These are phyloP conservation scores for Ogataea degrootiae DNA, from an alignment of 805 yeast genomes.

Conservation along the genomic window DNA sequence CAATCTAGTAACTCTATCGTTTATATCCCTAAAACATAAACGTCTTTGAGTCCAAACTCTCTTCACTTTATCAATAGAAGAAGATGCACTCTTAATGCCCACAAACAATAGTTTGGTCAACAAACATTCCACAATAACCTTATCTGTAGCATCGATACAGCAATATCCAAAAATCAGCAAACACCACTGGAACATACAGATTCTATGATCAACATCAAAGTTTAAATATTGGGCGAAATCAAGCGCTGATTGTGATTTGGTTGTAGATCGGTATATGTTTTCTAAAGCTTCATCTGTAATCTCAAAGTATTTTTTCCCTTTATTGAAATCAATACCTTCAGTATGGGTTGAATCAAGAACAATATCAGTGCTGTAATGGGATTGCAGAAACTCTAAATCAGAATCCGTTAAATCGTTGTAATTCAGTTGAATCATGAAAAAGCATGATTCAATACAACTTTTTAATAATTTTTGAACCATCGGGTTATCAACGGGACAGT, in stretches of 20 bases:
- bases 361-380: constrained; percentile 19
- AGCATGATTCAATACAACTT: constrained; percentile 14
- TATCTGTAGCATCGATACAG: constrained; percentile 21
- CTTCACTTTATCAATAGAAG: constrained; percentile 19
- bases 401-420: constrained; percentile 12
- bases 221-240: constrained; percentile 18
- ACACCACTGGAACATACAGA: constrained; percentile 30
- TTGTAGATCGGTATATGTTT: constrained; percentile 4
- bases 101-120: constrained; percentile 17
- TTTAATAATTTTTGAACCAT: constrained; percentile 18
- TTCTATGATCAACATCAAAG: constrained; percentile 26
- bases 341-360: constrained; percentile 6
- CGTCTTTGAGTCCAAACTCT: constrained; percentile 26
- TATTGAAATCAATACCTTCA: constrained; percentile 5
- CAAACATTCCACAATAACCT: constrained; percentile 24
- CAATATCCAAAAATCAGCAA: constrained; percentile 24
- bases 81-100: constrained; percentile 26
- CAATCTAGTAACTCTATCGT: constrained; percentile 6
- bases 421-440: constrained; percentile 20
- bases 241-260: constrained; percentile 1
- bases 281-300: constrained; percentile 10
- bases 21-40: constrained; percentile 8
- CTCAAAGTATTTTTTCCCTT: constrained; percentile 5
- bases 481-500: constrained; percentile 7
- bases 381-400: constrained; percentile 14